Conservation (phyloP, 768 basidiomycete species). For the Psilocybe cyanescens region DNA sequence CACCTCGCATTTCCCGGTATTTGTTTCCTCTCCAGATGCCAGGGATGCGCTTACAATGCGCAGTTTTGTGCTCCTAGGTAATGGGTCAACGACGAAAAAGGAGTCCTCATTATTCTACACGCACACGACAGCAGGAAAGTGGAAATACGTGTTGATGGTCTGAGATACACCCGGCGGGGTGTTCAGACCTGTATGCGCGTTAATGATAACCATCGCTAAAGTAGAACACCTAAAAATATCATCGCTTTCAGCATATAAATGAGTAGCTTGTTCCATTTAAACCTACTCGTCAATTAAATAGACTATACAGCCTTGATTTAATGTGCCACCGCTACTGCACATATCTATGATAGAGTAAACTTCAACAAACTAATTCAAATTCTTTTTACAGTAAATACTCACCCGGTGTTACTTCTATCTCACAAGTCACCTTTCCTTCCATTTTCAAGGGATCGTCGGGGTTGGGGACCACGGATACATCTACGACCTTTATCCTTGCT, state of each 20-base stretch:
- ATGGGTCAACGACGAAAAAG: not conserved
- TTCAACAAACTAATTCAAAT: not conserved
- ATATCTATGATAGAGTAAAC: slow-evolving; percentile 39
- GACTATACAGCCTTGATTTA: slow-evolving; percentile 46
- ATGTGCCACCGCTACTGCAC: slow-evolving; percentile 37
- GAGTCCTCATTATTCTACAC: slow-evolving; percentile 5
- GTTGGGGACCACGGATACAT: slow-evolving; percentile 43
- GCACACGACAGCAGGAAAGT: slow-evolving; percentile 43
- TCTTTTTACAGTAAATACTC: slow-evolving; percentile 7
- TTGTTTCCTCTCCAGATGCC: slow-evolving; percentile 29
- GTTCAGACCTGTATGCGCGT: slow-evolving; percentile 32
- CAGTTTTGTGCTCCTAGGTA: slow-evolving; percentile 44
- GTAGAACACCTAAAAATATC: slow-evolving; percentile 41
- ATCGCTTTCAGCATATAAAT: not conserved
- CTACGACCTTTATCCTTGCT: slow-evolving; percentile 33
- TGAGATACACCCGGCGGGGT: slow-evolving; percentile 44
- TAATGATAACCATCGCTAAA: slow-evolving; percentile 38
- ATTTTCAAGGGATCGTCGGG: slow-evolving; percentile 36
- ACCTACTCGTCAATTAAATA: slow-evolving; percentile 53
- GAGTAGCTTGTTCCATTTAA: not conserved
- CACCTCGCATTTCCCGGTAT: slow-evolving; percentile 46
- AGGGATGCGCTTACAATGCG: slow-evolving; percentile 43
- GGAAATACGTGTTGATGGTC: slow-evolving; percentile 48
- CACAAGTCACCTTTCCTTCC: slow-evolving; percentile 42
- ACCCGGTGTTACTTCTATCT: slow-evolving; percentile 51